These are phyloP conservation scores for Ramularia collo-cygni DNA, from an alignment of 2,329 filamentous ascomycete species.

Conservation along the genomic window DNA sequence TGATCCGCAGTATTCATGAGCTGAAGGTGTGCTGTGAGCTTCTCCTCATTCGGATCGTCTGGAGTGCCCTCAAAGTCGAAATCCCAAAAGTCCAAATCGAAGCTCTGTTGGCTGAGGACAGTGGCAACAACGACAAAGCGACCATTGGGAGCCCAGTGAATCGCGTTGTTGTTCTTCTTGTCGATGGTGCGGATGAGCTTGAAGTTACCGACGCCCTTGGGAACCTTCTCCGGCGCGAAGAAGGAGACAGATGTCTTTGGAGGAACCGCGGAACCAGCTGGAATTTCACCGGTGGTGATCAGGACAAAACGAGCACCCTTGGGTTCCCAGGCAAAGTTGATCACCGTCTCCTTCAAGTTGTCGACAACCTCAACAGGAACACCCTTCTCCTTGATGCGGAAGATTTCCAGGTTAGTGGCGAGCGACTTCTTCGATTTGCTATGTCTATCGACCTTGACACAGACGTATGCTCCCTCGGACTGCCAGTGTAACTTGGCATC, in stretches of 20 bases:
- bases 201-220: constrained; percentile 82
- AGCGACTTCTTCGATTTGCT: constrained; percentile 98
- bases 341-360: constrained; percentile 94
- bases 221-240: constrained; percentile 93
- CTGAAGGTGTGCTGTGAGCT: constrained; percentile 84
- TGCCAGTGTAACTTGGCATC: constrained; percentile 99
- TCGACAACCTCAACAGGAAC: constrained; percentile 98
- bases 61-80: constrained; percentile 97
- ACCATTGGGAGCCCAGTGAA: constrained; percentile 96
- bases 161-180: constrained; percentile 99
- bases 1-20: constrained; percentile 91
- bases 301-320: constrained; percentile 96
- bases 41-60: constrained; percentile 62
- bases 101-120: constrained; percentile 85
- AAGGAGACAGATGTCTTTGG: constrained; percentile 94
- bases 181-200: constrained; percentile 91
- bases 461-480: constrained; percentile 86
- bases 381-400: constrained; percentile 94
- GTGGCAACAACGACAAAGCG: constrained; percentile 93
- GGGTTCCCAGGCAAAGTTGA: constrained; percentile 99
- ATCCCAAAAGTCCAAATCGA: constrained; percentile 96
- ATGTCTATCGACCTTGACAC: constrained; percentile 97
- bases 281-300: constrained; percentile 85
- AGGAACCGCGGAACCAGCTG: constrained; percentile 68
- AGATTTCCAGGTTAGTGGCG: constrained; percentile 95